Conservation (phyloP, 805 yeast species). For the Saturnispora hagleri region DNA sequence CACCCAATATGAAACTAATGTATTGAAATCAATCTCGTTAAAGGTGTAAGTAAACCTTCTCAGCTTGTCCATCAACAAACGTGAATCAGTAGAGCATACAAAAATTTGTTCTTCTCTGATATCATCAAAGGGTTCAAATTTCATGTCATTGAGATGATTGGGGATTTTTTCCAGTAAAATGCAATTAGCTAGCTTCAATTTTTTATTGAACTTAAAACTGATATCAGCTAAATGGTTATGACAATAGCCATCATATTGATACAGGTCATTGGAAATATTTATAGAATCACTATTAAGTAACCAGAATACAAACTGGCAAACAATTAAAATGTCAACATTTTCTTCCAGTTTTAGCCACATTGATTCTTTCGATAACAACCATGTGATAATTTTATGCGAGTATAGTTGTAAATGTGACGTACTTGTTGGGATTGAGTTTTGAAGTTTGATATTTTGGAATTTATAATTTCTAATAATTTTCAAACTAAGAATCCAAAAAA, state of each 20-base stretch:
- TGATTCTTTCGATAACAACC: conserved; percentile 29
- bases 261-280: background rate
- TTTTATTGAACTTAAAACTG: background rate
- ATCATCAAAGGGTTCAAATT: background rate
- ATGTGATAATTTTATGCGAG: conserved; percentile 31
- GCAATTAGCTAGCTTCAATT: background rate
- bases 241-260: background rate
- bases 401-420: conserved; percentile 11
- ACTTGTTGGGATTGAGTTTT: conserved; percentile 11
- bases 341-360: background rate
- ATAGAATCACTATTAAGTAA: conserved; percentile 2
- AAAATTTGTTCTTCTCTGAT: background rate
- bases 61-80: background rate
- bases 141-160: background rate
- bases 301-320: conserved; percentile 13
- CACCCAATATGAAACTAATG: background rate
- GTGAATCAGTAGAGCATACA: background rate
- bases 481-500: conserved; percentile 44
- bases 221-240: background rate
- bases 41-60: conserved; percentile 1
- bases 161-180: conserved; percentile 2
- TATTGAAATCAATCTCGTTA: background rate
- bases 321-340: background rate
- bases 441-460: conserved; percentile 22
- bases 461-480: conserved; percentile 29